Evolutionary conservation across 2,329 filamentous ascomycete species (phyloP), one percentile per base, ranked within the genome.

Genomic region (Epichloe aotearoae): DNA sequence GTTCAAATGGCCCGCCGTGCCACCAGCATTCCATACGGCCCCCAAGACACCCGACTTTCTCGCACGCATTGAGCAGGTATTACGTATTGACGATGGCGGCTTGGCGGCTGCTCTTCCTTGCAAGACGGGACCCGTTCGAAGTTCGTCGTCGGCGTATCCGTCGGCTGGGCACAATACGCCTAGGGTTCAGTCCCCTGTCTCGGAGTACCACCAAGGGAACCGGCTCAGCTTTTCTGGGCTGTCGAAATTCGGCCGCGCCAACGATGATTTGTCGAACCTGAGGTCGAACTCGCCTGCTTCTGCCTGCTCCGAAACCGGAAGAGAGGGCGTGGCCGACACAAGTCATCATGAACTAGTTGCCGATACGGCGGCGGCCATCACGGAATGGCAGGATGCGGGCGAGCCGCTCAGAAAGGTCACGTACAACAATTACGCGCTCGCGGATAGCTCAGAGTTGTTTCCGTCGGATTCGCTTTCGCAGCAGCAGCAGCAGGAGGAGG

Each of bases 141-240:
- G 59, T 46, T 51, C 56, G 4, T 67, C 64, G n/a, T 67, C 64
- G 11, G 59, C 59, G 1, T 67, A 67, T 39, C 61, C 58, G 14
- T 58, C 60, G 11, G 51, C 57, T 2, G 56, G 56, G 2, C 50
- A 57, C n/a, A 50, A 41, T 8, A 58, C 57, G 4, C 54, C 52
- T 11, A 50, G 56, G 17, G 30, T 60, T 1, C 58, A 60, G 34
- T 68, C 66, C n/a, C 65, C 65, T 4, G 53, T 56, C 8, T 58
- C 59, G 10, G 53, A 56, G 5, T 46, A 54, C 37, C 20, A 44
- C 11, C 49, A 50, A 8, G 37, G 50, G 5, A 57, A 63, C 41
- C 58, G 52, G 11, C 51, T 65, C 7, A 64, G 58, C 30, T 47
- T 62, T 12, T 58, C 62, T 12, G 53, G 65, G 26, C 54, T 69